Conservation (phyloP, 2,329 filamentous ascomycete genomes). For the Colletotrichum godetiae region DNA sequence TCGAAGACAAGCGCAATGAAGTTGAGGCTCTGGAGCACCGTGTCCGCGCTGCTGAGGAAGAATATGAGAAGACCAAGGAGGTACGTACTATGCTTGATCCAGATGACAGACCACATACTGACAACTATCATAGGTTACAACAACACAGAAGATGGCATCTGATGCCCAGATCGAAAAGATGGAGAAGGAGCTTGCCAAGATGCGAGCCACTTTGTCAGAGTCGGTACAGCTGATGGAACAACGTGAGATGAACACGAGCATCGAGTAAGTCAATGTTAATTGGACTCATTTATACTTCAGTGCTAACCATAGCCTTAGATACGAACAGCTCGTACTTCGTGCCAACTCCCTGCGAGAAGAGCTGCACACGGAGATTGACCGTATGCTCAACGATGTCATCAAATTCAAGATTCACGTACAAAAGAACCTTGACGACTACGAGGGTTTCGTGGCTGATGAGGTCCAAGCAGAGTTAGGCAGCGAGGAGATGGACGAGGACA, state of each 20-base stretch:
- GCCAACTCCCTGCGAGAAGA: slow-evolving; percentile 91
- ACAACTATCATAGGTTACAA: slow-evolving; percentile 62
- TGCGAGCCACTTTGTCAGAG: slow-evolving; percentile 85
- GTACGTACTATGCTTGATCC: slow-evolving; percentile 44
- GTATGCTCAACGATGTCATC: slow-evolving; percentile 96
- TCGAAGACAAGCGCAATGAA: slow-evolving; percentile 94
- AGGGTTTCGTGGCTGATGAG: slow-evolving; percentile 92
- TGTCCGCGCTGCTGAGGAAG: slow-evolving; percentile 88
- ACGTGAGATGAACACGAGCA: slow-evolving; percentile 94
- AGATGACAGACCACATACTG: background rate
- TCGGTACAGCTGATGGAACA: slow-evolving; percentile 94
- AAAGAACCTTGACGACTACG: slow-evolving; percentile 91
- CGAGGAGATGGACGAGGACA: slow-evolving; percentile 68
- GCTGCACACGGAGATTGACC: slow-evolving; percentile 96
- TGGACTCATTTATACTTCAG: background rate
- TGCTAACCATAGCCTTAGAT: slow-evolving; percentile 60
- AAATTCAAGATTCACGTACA: slow-evolving; percentile 99
- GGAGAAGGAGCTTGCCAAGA: slow-evolving; percentile 97
- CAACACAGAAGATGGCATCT: slow-evolving; percentile 85
- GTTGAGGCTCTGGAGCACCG: slow-evolving; percentile 92
- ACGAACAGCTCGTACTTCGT: slow-evolving; percentile 89
- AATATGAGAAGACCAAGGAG: slow-evolving; percentile 95
- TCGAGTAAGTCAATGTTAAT: slow-evolving; percentile 75
- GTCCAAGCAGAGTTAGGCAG: slow-evolving; percentile 86
- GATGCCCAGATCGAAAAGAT: slow-evolving; percentile 98